Evolutionary conservation across 495 filamentous ascomycete genomes (phyloP).

Genomic region (Penicillium pancosmium): DNA sequence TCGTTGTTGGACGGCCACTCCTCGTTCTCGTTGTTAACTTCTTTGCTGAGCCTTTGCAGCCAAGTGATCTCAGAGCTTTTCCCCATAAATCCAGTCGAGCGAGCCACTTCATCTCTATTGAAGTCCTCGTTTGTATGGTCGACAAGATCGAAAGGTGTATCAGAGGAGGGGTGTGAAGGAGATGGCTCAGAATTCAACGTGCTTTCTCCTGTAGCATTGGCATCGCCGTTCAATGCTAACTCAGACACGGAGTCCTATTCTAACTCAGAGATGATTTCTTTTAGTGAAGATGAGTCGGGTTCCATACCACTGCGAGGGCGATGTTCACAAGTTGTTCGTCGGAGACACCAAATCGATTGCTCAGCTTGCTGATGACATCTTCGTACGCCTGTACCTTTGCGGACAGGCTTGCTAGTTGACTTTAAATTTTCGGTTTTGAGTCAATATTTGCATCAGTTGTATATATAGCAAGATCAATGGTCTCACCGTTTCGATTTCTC

Average conservation of each 20-base stretch:
- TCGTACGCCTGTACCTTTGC: conserved; percentile 54
- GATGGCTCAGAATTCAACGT: conserved; percentile 23
- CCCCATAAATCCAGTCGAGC: conserved; percentile 59
- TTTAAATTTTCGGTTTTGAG: conserved; percentile 6
- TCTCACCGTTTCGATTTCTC: conserved; percentile 57
- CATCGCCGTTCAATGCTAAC: conserved; percentile 22
- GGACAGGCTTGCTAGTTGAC: conserved; percentile 52
- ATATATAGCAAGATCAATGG: neutral
- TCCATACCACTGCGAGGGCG: conserved; percentile 37
- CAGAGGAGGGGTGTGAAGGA: conserved; percentile 29
- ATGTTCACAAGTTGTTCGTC: conserved; percentile 44
- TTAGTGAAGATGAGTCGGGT: neutral
- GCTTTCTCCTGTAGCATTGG: neutral
- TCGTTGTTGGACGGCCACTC: conserved; percentile 20
- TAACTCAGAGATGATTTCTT: conserved; percentile 16
- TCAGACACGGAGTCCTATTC: conserved; percentile 33
- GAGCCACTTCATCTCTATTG: conserved; percentile 50
- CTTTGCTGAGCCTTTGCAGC: conserved; percentile 51
- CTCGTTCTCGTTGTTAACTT: conserved; percentile 37
- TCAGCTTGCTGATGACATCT: conserved; percentile 42
- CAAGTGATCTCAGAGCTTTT: conserved; percentile 63
- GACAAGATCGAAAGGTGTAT: conserved; percentile 51
- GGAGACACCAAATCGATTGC: conserved; percentile 40
- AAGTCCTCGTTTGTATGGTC: conserved; percentile 63
- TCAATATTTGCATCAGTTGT: neutral